Percentiles rank a stretch among this genome's conserved stretches.
phyloP scores from a whole-genome alignment of 2,329 filamentous ascomycete species.

The Lasiodiplodia theobromae region DNA sequence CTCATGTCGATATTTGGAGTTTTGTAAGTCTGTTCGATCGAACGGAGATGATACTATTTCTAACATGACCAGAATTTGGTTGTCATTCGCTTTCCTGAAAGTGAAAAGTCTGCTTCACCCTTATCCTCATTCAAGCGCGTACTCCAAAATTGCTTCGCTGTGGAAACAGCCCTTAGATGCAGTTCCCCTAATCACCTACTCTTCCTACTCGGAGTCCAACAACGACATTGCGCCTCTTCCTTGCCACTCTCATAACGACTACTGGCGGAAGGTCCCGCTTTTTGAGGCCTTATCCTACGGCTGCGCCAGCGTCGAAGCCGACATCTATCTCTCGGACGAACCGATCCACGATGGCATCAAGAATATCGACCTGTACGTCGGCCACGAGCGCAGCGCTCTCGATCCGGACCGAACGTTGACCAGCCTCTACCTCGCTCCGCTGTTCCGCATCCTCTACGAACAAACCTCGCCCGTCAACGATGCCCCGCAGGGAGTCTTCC shows the following conservation, averaged over 20 bases:
- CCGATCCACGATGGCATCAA: not conserved
- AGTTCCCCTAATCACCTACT: not conserved
- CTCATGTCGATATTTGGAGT: not conserved
- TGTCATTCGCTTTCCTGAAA: not conserved
- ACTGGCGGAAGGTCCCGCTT: conserved; percentile 41
- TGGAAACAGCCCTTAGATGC: not conserved
- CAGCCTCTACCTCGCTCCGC: conserved; percentile 40
- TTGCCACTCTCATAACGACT: conserved; percentile 35
- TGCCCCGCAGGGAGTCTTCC: conserved; percentile 22
- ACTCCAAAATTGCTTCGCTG: not conserved
- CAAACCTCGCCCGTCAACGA: not conserved
- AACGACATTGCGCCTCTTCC: conserved; percentile 46
- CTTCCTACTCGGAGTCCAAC: conserved; percentile 40
- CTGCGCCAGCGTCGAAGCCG: conserved; percentile 44
- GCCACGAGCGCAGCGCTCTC: conserved; percentile 38
- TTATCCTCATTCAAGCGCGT: not conserved
- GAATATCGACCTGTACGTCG: conserved; percentile 39
- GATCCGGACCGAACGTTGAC: conserved; percentile 36
- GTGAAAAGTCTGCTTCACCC: not conserved
- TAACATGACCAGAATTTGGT: not conserved
- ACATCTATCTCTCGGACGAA: conserved; percentile 37
- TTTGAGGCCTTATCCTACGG: conserved; percentile 50
- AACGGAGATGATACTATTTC: not conserved
- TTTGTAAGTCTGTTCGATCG: not conserved
- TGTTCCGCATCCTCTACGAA: conserved; percentile 19